Percentiles rank a stretch among this genome's conserved stretches.
Conservation (phyloP, 805 yeast species). For the Monosporozyma yasuniensis region DNA sequence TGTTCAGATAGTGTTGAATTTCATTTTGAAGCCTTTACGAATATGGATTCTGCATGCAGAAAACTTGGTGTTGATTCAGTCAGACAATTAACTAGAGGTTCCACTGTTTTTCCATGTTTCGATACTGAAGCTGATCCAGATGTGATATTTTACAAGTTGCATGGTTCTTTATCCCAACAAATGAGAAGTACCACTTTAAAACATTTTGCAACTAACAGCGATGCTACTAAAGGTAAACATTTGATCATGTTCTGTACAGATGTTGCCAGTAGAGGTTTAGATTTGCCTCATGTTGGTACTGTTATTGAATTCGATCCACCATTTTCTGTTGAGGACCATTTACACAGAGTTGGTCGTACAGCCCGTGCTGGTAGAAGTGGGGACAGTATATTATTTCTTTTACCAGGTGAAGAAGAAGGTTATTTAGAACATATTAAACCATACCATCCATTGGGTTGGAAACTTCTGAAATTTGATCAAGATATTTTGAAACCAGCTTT, state of each 20-base stretch:
- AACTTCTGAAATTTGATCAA: slow-evolving; percentile 41
- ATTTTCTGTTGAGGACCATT: slow-evolving; percentile 84
- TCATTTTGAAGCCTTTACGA: slow-evolving; percentile 63
- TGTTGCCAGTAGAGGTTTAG: slow-evolving; percentile 96
- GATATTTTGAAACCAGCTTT: slow-evolving; percentile 32
- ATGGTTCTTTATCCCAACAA: slow-evolving; percentile 85
- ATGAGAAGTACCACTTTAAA: slow-evolving; percentile 69
- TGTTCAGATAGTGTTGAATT: slow-evolving; percentile 96
- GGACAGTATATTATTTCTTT: slow-evolving; percentile 61
- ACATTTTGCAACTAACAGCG: slow-evolving; percentile 42
- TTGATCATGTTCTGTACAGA: slow-evolving; percentile 86
- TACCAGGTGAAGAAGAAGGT: slow-evolving; percentile 86
- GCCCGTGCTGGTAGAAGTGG: slow-evolving; percentile 95
- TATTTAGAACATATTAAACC: slow-evolving; percentile 56
- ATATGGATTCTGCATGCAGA: slow-evolving; percentile 41
- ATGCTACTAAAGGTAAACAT: slow-evolving; percentile 39
- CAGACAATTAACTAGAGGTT: slow-evolving; percentile 23
- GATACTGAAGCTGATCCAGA: slow-evolving; percentile 31
- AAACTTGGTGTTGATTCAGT: slow-evolving; percentile 30
- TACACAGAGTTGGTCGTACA: slow-evolving; percentile 94
- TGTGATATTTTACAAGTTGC: slow-evolving; percentile 58
- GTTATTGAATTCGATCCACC: slow-evolving; percentile 96
- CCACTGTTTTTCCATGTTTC: slow-evolving; percentile 26
- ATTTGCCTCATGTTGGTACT: slow-evolving; percentile 74
- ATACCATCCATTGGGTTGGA: slow-evolving; percentile 49